phyloP scores from a whole-genome alignment of 495 filamentous ascomycete genomes.

The Penicillium bovifimosum region DNA sequence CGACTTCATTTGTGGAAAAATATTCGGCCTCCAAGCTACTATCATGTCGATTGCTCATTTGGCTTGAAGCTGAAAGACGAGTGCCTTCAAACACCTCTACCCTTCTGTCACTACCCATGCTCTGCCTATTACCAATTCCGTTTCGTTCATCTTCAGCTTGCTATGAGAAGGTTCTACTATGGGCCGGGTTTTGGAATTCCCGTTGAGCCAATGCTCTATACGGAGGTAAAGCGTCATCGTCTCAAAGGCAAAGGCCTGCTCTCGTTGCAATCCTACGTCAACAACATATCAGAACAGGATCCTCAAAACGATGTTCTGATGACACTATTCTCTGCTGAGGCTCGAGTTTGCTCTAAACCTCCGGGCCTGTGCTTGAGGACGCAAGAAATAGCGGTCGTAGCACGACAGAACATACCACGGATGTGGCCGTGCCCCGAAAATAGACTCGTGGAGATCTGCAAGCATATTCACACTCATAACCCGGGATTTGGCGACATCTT shows the following conservation, averaged over 20 bases:
- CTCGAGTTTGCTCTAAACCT: neutral
- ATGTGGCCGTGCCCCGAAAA: neutral
- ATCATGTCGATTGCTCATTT: too few species aligned
- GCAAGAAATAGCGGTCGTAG: neutral
- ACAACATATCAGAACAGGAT: neutral
- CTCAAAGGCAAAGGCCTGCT: neutral
- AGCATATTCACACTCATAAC: neutral
- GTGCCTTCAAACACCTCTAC: neutral
- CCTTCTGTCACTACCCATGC: neutral
- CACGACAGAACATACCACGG: neutral
- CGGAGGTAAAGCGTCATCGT: neutral
- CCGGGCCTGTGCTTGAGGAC: neutral
- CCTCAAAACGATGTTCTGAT: neutral
- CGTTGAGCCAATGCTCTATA: neutral
- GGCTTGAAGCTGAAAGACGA: too few species aligned
- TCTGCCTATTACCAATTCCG: neutral
- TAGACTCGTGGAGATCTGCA: neutral
- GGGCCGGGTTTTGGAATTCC: slow-evolving; percentile 1
- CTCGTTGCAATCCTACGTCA: neutral
- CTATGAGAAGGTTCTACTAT: slow-evolving; percentile 5
- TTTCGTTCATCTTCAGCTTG: slow-evolving; percentile 5
- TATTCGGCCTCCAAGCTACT: neutral
- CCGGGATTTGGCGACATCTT: neutral
- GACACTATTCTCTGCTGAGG: neutral
- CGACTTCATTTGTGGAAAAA: slow-evolving; percentile 1